Conservation (phyloP, 768 basidiomycete species). For the Pulveroboletus ravenelii region DNA sequence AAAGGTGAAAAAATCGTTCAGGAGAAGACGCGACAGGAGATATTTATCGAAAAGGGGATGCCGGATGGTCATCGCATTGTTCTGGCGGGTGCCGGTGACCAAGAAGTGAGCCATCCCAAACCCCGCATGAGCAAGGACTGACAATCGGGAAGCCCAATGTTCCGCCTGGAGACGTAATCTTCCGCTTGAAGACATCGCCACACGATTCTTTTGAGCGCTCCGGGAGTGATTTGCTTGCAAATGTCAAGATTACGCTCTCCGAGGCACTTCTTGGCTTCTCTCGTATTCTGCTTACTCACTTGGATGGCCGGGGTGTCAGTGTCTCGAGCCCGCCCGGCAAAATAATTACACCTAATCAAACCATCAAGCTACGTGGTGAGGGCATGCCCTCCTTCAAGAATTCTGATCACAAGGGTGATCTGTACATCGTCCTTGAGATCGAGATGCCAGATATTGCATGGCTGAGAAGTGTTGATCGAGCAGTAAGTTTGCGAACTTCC, state of each 20-base stretch:
- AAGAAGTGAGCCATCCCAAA: conserved; percentile 50
- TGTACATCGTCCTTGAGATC: conserved; percentile 77
- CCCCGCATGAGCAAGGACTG: not conserved
- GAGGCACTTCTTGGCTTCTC: conserved; percentile 96
- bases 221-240: conserved; percentile 74
- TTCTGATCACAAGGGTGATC: conserved; percentile 66
- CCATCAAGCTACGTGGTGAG: conserved; percentile 74
- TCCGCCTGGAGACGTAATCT: conserved; percentile 88
- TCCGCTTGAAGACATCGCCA: conserved; percentile 60
- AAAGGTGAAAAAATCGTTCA: conserved; percentile 80
- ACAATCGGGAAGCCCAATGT: conserved; percentile 65
- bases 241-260: conserved; percentile 82
- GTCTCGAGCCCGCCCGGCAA: conserved; percentile 71
- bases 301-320: conserved; percentile 89
- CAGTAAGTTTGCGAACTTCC: conserved; percentile 37
- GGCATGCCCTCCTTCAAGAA: conserved; percentile 83
- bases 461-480: conserved; percentile 59
- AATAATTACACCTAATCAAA: conserved; percentile 69
- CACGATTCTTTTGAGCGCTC: conserved; percentile 84
- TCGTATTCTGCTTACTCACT: conserved; percentile 82
- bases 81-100: conserved; percentile 88
- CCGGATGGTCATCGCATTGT: conserved; percentile 78
- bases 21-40: conserved; percentile 87
- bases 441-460: conserved; percentile 86
- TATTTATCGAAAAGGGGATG: conserved; percentile 86